Percentiles rank a stretch among this genome's conserved stretches.
phyloP scores from a whole-genome alignment of 2,329 filamentous ascomycete species.

The Botrytis medusae region DNA sequence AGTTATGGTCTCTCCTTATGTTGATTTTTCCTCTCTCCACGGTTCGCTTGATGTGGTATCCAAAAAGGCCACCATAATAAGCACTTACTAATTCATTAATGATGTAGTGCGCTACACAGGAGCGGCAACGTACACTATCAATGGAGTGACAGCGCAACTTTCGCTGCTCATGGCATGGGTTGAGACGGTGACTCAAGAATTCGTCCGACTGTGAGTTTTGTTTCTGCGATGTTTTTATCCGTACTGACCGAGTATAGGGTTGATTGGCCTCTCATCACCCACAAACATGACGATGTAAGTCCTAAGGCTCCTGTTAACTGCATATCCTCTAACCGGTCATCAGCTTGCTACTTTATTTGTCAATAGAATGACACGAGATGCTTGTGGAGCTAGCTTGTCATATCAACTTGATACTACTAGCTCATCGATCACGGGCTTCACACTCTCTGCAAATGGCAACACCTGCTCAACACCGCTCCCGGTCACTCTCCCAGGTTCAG shows the following conservation, averaged over 20 bases:
- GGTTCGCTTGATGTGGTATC: not conserved
- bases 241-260: constrained; percentile 22
- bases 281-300: constrained; percentile 57
- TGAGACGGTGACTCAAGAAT: constrained; percentile 20
- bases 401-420: constrained; percentile 25
- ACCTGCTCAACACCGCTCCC: constrained; percentile 32
- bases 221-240: not conserved
- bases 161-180: constrained; percentile 23
- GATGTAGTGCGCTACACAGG: constrained; percentile 19
- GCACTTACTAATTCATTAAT: not conserved
- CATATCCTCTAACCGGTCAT: constrained; percentile 19
- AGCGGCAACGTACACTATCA: constrained; percentile 21
- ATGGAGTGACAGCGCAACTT: constrained; percentile 17
- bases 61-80: not conserved
- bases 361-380: constrained; percentile 44
- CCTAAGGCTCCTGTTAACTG: not conserved
- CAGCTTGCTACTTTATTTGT: constrained; percentile 43
- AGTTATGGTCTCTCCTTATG: not conserved
- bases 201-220: constrained; percentile 23
- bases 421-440: constrained; percentile 31
- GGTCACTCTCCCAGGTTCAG: constrained; percentile 41
- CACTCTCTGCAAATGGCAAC: constrained; percentile 45
- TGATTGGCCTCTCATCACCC: constrained; percentile 53
- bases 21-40: not conserved
- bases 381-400: constrained; percentile 28